A percentile compares a stretch with the other conserved stretches of the same genome.
phyloP scores from a whole-genome alignment of 805 yeast species.

The Pichia ethanolica region DNA sequence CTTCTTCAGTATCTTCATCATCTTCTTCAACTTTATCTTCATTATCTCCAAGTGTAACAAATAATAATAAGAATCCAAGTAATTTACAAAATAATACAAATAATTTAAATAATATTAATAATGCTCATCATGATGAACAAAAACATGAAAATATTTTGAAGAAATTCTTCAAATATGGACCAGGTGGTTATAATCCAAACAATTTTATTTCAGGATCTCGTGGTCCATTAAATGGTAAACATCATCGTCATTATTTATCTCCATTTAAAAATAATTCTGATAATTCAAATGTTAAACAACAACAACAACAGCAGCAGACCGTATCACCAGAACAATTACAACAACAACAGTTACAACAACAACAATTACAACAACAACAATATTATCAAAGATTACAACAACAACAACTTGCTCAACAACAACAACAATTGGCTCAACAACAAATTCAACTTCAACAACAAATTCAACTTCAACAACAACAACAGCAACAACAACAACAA shows the following conservation, averaged over 20 bases:
- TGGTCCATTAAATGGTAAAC: slow-evolving; percentile 5
- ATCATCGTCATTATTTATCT: slow-evolving; percentile 9
- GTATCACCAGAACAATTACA: background rate
- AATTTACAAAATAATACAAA: background rate
- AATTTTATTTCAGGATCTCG: background rate
- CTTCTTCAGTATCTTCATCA: background rate
- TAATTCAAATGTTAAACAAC: background rate
- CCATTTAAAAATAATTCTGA: slow-evolving; percentile 7
- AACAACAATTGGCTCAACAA: slow-evolving; percentile 6
- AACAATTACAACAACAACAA: slow-evolving; percentile 1
- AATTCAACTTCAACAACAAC: background rate
- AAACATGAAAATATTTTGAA: slow-evolving; percentile 9
- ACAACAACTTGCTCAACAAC: slow-evolving; percentile 7
- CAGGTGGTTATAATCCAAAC: slow-evolving; percentile 6
- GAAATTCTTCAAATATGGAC: slow-evolving; percentile 10
- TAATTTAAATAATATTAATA: background rate
- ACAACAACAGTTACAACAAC: slow-evolving; percentile 1
- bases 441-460: slow-evolving; percentile 6
- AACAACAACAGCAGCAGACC: background rate
- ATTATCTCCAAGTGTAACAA: background rate
- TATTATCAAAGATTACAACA: slow-evolving; percentile 3
- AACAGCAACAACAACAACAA: background rate
- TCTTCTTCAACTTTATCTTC: background rate
- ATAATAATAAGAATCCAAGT: background rate
- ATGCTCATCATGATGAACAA: background rate